phyloP scores from a whole-genome alignment of 495 filamentous ascomycete species.

The Daldinia vernicosa region DNA sequence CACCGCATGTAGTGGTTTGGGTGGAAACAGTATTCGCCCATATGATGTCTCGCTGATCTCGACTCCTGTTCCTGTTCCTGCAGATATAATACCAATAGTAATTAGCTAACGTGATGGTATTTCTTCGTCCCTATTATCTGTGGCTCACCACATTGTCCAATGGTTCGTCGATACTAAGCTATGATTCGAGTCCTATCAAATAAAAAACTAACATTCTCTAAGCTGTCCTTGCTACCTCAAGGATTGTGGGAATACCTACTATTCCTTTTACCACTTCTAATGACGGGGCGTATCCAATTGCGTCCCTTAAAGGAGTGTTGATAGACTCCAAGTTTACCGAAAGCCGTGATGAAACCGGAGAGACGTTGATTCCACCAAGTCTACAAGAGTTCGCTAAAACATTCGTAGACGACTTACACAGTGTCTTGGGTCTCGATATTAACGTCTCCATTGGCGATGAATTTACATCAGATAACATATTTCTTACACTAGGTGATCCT shows the following conservation, averaged over 20 bases:
- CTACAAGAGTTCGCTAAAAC: slow-evolving; percentile 54
- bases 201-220: slow-evolving; percentile 9
- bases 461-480: slow-evolving; percentile 49
- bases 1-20: neutral
- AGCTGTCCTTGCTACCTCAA: slow-evolving; percentile 28
- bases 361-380: slow-evolving; percentile 60
- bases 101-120: slow-evolving; percentile 15
- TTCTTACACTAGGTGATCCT: slow-evolving; percentile 55
- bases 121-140: neutral
- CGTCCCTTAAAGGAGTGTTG: slow-evolving; percentile 49
- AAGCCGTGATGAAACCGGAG: slow-evolving; percentile 49
- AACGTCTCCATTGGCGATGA: slow-evolving; percentile 32
- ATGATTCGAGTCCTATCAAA: neutral
- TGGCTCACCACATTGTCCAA: slow-evolving; percentile 22
- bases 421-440: slow-evolving; percentile 43
- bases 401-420: slow-evolving; percentile 53
- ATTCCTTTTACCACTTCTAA: slow-evolving; percentile 48
- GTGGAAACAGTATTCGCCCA: neutral
- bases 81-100: slow-evolving; percentile 1
- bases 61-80: neutral
- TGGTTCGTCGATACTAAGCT: slow-evolving; percentile 24
- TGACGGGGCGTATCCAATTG: slow-evolving; percentile 43
- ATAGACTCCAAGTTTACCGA: slow-evolving; percentile 54
- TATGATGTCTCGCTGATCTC: neutral
- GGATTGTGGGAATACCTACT: slow-evolving; percentile 49